phyloP scores from a whole-genome alignment of 495 filamentous ascomycete species.

The Venustampulla echinocandica region DNA sequence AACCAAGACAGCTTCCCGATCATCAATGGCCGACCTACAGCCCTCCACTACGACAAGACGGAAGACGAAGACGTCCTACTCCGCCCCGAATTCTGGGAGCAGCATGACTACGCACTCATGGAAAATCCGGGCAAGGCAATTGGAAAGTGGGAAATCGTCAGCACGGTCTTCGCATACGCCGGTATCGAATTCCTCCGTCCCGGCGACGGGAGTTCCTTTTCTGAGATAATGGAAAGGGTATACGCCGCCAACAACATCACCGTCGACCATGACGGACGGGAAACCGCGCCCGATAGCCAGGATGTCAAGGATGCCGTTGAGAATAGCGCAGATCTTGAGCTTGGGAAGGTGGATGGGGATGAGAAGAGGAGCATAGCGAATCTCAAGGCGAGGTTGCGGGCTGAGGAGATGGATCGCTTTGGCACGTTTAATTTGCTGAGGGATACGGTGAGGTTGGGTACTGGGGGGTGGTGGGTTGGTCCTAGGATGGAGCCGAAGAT shows the following conservation, averaged over 20 bases:
- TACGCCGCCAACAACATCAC: constrained; percentile 25
- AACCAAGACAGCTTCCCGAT: constrained; percentile 2
- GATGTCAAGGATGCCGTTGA: constrained; percentile 10
- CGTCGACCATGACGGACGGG: constrained; percentile 11
- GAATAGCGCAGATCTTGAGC: constrained; percentile 26
- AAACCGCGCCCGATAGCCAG: constrained; percentile 12
- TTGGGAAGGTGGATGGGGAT: constrained; percentile 27
- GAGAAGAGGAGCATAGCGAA: constrained; percentile 24
- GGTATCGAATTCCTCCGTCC: constrained; percentile 60
- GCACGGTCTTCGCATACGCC: constrained; percentile 58
- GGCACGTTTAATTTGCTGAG: constrained; percentile 21
- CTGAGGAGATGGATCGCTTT: constrained; percentile 11
- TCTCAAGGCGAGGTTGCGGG: constrained; percentile 8
- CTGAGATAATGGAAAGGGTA: constrained; percentile 21
- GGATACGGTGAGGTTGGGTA: constrained; percentile 28
- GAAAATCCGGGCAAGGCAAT: constrained; percentile 53
- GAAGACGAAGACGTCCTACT: constrained; percentile 48
- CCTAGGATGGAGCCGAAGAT: constrained; percentile 51
- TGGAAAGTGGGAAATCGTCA: constrained; percentile 64
- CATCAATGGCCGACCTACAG: constrained; percentile 13
- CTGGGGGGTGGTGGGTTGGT: constrained; percentile 56
- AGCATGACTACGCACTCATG: constrained; percentile 73
- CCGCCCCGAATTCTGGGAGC: constrained; percentile 63
- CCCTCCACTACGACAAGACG: constrained; percentile 51
- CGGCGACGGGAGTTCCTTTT: constrained; percentile 23